Evolutionary conservation across 257 asterid genomes (phyloP), one percentile per base, ranked within the genome.

Genomic region (Lantana camara): DNA sequence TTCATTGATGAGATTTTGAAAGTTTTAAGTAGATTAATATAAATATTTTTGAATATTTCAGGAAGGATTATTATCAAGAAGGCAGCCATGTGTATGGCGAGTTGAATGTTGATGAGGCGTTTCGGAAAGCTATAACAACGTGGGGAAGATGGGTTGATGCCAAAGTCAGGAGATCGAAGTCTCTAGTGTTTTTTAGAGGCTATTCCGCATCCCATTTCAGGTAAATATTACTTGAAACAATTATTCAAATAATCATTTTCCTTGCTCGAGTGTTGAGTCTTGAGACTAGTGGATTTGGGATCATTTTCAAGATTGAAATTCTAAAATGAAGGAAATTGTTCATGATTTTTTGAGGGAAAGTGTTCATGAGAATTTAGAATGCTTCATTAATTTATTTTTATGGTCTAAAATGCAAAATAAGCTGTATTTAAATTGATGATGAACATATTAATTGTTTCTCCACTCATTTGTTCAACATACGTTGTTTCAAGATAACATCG

Each of bases 131-230:
- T 3, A 48, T 84, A 32, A 87, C 90, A 16, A 84, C 93, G 5
- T 84, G 95, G 95, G 95, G 85, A 13, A 82, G 85, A 71, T 87
- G 95, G 95, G 63, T 87, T 6, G 93, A 87, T 44, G 75, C 87
- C 48, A 73, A 84, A 45, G 63, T 87, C 49, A 66, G 78, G 75
- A 78, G 80, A 3, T 51, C 1, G 64, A 87, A 82, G 64, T 82
- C 95, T 0, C 79, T 74, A 0, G 86, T 84, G 21, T 72, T 87
- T 76, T 87, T 84, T 73, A 66, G 95, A 51, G 93, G 93, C 61
- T 87, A 74, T 67, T 87, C 95, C 0, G 88, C 86, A 3, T 79
- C 87, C n/a, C 95, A 87, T 79, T 87, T 80, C 76, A 78, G 90
- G 95, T 84, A 69, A 60, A 17, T 12, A 3, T 16, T n/a, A 3